phyloP scores from a whole-genome alignment of 768 basidiomycete genomes.

The Russula sp. region DNA sequence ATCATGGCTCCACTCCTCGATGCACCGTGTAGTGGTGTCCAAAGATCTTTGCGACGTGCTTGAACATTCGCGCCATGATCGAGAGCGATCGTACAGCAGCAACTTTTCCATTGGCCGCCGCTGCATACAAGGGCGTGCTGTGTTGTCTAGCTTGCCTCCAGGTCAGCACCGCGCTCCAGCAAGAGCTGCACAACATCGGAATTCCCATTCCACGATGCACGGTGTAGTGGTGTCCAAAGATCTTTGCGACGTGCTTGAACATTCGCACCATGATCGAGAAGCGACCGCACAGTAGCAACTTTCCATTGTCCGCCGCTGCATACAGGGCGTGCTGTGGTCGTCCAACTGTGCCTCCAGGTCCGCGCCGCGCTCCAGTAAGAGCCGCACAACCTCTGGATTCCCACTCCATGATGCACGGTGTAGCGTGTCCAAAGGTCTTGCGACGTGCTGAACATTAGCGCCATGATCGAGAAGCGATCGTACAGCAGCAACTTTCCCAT shows the following conservation, averaged over 20 bases:
- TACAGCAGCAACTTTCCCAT: background rate
- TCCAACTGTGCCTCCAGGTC: background rate
- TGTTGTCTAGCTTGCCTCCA: background rate
- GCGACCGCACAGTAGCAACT: background rate
- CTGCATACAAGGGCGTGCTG: background rate
- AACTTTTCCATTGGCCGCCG: background rate
- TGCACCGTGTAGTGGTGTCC: background rate
- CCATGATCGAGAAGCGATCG: background rate
- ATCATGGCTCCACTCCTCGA: background rate
- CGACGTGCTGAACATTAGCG: background rate
- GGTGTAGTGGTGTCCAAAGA: background rate
- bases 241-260: background rate
- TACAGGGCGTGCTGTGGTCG: background rate
- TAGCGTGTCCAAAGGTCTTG: background rate
- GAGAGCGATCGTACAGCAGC: background rate
- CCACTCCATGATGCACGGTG: background rate
- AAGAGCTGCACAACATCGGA: background rate
- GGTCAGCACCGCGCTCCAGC: background rate
- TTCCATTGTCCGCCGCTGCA: background rate
- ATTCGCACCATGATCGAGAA: background rate
- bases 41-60: background rate
- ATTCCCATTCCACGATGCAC: background rate
- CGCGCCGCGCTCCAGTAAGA: background rate
- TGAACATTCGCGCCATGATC: background rate
- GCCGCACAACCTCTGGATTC: background rate